Base-by-base conservation (phyloP, 2,329 filamentous ascomycete genomes). In the Apiospora aurea region DNA sequence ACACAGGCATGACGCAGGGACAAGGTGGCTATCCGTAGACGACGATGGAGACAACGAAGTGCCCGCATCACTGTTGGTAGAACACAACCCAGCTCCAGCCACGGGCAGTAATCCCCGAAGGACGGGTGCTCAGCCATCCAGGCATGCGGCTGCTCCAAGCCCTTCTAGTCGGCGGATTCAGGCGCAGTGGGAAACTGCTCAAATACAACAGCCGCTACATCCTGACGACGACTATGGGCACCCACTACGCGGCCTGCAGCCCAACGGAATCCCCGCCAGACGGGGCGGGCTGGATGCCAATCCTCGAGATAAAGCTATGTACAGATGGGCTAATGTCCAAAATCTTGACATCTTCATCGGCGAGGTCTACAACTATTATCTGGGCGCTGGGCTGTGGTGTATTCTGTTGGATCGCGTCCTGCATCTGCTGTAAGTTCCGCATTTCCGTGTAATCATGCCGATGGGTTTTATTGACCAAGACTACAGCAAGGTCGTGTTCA, bases 281-380 rank as follows among this genome's bases (percentile, higher is more conserved):
- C 73, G 75, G 67, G 74, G 76, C 14, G 78, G 78, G 8, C 74
- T 79, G 26, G 51, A 72, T 21, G 76, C 74, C 38, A 79, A 79
- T 70, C 83, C 84, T 16, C 91, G 91, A 81, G 93, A 96, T 79
- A 93, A 92, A 81, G 95, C 95, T 4, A 90, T 97, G 85, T 98
- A 94, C 92, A 89, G 94, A 82, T 98, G 95, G 93, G 94, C 94
- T 71, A 97, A 97, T 78, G 94, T 96, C 72, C 90, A 93, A 49
- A 96, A 97, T 78, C 85, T 98, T 70, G 95, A 98, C 81, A 92
- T 91, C 77, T 98, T 97, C 80, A 90, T 97, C 79, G 89, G 90
- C 71, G 93, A 90, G 74, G 94, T 97, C 4, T 98, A 98, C 80
- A 88, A 93, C 75, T 98, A 97, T 82, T 97, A 93, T 78, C 86